These are phyloP conservation scores for Blepharisma undulans DNA, from an alignment of 169 alveolate genomes.

Conservation along the genomic window DNA sequence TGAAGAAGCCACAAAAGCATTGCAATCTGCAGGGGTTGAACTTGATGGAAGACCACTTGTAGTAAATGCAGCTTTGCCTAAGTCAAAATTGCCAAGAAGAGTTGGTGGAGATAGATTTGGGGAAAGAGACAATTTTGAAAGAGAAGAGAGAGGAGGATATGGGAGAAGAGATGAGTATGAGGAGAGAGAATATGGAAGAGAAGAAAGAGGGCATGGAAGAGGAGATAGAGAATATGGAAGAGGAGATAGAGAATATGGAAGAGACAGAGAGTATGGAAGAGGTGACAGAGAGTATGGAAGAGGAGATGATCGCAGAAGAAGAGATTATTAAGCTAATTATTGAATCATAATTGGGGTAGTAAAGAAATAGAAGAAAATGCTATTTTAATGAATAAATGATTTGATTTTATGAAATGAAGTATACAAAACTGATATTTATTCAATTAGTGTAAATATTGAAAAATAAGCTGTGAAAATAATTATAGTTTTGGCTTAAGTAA, in stretches of 20 bases:
- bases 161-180: background rate
- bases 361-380: too few relatives aligned
- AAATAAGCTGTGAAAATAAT: too few relatives aligned
- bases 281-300: too few relatives aligned
- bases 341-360: too few relatives aligned
- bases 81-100: background rate
- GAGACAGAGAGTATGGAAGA: background rate
- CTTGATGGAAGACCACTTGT: slow-evolving; percentile 50
- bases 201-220: background rate
- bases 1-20: slow-evolving; percentile 42
- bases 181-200: background rate
- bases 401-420: too few relatives aligned
- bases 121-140: background rate
- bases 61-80: slow-evolving; percentile 53
- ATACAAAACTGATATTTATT: too few relatives aligned
- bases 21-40: background rate
- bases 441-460: too few relatives aligned
- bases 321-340: too few relatives aligned
- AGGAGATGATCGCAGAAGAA: too few relatives aligned
- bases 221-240: background rate
- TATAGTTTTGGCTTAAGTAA: too few relatives aligned
- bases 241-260: background rate
- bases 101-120: background rate
- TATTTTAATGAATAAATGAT: too few relatives aligned
- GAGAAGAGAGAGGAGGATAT: background rate